phyloP scores from a whole-genome alignment of 805 yeast species.

The Hanseniaspora valbyensis region DNA sequence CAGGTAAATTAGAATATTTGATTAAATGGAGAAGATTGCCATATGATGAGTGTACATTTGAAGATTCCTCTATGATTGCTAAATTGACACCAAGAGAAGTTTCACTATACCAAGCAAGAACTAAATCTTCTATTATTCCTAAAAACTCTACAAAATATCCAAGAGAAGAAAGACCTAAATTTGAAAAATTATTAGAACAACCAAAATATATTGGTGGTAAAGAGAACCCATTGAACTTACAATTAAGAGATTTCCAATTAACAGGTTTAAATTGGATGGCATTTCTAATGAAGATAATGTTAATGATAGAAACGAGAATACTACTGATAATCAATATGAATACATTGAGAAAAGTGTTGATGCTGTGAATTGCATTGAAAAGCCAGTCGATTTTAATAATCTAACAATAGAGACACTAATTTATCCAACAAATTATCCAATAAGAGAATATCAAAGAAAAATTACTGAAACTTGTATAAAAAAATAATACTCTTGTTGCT shows the following conservation, averaged over 20 bases:
- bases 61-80: conserved; percentile 78
- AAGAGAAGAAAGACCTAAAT: conserved; percentile 57
- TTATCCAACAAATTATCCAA: conserved; percentile 76
- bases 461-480: conserved; percentile 64
- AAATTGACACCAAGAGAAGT: conserved; percentile 75
- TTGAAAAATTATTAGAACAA: conserved; percentile 75
- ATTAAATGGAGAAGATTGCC: conserved; percentile 90
- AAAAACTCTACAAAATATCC: conserved; percentile 37
- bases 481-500: conserved; percentile 70
- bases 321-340: neutral
- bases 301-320: neutral
- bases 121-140: conserved; percentile 76
- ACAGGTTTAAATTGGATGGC: conserved; percentile 99
- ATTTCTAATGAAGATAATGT: conserved; percentile 36
- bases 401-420: conserved; percentile 35
- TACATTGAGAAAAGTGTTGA: neutral
- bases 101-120: conserved; percentile 65
- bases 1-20: conserved; percentile 61
- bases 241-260: conserved; percentile 89
- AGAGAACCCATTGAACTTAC: conserved; percentile 38
- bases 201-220: conserved; percentile 73
- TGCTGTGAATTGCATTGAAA: neutral
- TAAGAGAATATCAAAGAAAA: conserved; percentile 79
- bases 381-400: conserved; percentile 9
- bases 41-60: conserved; percentile 97